Conservation (phyloP, 108 stramenopile species). For the Stephanodiscus triporus region DNA sequence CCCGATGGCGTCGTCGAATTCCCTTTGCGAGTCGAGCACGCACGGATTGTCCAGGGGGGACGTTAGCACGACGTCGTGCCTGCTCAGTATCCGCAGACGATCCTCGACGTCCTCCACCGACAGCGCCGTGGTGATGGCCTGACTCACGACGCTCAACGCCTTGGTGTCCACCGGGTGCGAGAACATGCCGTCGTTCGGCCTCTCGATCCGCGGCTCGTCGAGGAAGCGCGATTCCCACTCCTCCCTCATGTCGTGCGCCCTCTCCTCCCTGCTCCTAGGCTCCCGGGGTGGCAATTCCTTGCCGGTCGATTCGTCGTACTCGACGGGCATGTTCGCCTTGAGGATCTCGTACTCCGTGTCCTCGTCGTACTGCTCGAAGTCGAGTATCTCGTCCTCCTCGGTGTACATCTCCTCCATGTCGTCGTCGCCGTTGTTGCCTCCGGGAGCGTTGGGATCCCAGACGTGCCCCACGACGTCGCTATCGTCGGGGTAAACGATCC, state of each 20-base stretch:
- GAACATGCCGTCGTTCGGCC: conserved; percentile 38
- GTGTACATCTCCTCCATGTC: conserved; percentile 49
- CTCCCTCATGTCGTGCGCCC: conserved; percentile 24
- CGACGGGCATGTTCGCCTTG: conserved; percentile 41
- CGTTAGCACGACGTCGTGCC: conserved; percentile 80
- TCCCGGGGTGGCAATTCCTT: conserved; percentile 25
- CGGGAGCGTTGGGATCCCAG: conserved; percentile 56
- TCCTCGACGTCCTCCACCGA: conserved; percentile 62
- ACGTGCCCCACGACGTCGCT: conserved; percentile 52
- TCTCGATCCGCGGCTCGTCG: conserved; percentile 21
- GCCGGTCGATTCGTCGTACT: conserved; percentile 45
- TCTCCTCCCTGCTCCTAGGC: conserved; percentile 29
- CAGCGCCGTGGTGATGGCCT: conserved; percentile 66
- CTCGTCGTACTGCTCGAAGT: conserved; percentile 61
- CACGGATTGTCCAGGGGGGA: conserved; percentile 57
- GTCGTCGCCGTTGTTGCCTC: conserved; percentile 58
- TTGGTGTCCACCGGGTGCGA: conserved; percentile 61
- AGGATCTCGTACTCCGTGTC: conserved; percentile 56
- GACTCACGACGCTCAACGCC: conserved; percentile 63
- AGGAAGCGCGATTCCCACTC: conserved; percentile 14
- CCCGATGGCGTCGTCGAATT: conserved; percentile 71
- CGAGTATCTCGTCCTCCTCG: conserved; percentile 57
- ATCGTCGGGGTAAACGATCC: conserved; percentile 50
- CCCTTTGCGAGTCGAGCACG: conserved; percentile 74
- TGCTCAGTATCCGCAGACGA: conserved; percentile 57